Conservation (phyloP, 2,329 filamentous ascomycete genomes). For the Fusarium tuaranense region DNA sequence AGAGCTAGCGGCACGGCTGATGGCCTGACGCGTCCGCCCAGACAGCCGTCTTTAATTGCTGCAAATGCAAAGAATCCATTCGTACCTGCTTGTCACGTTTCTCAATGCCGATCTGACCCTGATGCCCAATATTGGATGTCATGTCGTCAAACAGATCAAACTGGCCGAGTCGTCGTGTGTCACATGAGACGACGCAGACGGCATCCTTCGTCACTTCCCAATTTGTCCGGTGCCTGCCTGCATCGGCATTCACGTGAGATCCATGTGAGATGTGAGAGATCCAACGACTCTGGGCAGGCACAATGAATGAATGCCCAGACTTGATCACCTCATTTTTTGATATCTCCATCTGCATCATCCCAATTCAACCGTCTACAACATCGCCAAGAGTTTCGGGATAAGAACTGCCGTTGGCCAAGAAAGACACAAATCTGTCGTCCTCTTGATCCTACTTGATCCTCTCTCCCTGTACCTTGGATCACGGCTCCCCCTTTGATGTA, state of each 20-base stretch:
- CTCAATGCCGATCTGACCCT: background rate
- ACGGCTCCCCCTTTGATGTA: background rate
- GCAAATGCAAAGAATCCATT: background rate
- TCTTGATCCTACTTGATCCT: background rate
- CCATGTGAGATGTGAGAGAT: background rate
- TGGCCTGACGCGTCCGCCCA: background rate
- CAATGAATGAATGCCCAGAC: background rate
- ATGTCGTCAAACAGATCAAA: background rate
- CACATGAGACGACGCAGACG: conserved; percentile 1
- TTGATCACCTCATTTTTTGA: background rate
- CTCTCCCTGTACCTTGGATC: background rate
- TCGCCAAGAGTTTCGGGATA: background rate
- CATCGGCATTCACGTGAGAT: conserved; percentile 7
- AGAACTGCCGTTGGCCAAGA: conserved; percentile 4
- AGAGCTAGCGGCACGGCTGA: background rate
- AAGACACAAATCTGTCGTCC: conserved; percentile 4
- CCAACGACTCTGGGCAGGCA: background rate
- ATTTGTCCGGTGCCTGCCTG: background rate
- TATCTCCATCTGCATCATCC: background rate
- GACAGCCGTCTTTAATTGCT: background rate
- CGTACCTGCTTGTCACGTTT: background rate
- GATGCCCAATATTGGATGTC: background rate
- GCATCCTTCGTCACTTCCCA: conserved; percentile 10
- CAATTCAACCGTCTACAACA: background rate
- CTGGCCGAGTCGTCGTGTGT: conserved; percentile 2